Evolutionary conservation across 805 yeast species (phyloP).

Genomic region (Tetrapisispora arboricola): DNA sequence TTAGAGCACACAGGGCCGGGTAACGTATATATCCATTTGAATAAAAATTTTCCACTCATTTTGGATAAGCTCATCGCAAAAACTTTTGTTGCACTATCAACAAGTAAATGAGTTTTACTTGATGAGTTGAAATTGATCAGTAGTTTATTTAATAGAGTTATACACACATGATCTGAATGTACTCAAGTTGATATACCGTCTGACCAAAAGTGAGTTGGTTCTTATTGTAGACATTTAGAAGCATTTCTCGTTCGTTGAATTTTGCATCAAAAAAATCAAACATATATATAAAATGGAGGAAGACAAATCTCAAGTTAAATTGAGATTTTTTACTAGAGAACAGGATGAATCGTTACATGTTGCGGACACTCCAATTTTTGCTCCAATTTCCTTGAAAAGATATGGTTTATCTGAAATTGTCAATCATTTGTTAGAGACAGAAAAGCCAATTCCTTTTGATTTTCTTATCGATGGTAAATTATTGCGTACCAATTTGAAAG

Average conservation of each 20-base stretch:
- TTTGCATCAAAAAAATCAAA: no score
- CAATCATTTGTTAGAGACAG: constrained; percentile 63
- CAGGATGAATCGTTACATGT: constrained; percentile 63
- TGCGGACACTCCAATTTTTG: constrained; percentile 68
- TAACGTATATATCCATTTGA: not conserved
- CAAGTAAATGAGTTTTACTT: no score
- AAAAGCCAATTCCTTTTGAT: constrained; percentile 78
- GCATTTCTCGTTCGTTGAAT: no score
- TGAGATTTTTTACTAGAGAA: constrained; percentile 80
- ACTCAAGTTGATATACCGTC: no score
- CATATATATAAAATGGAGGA: constrained; percentile 8
- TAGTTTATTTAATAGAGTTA: no score
- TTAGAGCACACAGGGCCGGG: not conserved
- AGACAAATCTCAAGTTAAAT: constrained; percentile 60
- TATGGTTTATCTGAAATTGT: constrained; percentile 93
- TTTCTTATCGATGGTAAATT: constrained; percentile 80
- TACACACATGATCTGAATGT: no score
- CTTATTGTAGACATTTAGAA: no score
- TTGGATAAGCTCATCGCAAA: constrained; percentile 11
- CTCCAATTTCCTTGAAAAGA: constrained; percentile 77
- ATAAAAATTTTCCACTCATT: not conserved
- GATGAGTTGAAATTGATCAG: no score
- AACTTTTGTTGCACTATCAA: no score
- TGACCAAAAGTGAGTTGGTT: no score
- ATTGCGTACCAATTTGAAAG: constrained; percentile 67